Conservation (phyloP, 2,329 filamentous ascomycete genomes). For the Arthrobotrys pseudoclavata region DNA sequence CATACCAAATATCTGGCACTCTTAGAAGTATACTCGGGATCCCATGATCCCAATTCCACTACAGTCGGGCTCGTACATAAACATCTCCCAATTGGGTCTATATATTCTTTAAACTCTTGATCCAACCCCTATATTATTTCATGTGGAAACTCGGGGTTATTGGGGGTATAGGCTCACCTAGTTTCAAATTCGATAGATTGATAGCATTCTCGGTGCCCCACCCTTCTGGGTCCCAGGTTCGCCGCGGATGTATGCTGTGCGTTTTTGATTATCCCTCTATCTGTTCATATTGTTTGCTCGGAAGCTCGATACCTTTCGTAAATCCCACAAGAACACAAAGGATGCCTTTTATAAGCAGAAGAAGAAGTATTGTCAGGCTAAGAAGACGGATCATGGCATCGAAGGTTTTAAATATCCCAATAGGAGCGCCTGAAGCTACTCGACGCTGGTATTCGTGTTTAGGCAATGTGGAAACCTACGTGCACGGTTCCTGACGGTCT, state of each 20-base stretch:
- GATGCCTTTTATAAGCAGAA: background rate
- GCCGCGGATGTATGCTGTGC: background rate
- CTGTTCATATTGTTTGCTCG: background rate
- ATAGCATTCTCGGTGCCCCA: background rate
- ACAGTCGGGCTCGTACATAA: constrained; percentile 4
- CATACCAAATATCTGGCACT: background rate
- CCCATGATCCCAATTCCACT: background rate
- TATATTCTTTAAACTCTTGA: background rate
- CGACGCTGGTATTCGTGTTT: too few relatives aligned
- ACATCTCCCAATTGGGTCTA: constrained; percentile 1
- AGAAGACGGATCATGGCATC: background rate
- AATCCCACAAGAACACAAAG: background rate
- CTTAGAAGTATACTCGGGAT: background rate
- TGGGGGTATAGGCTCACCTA: background rate
- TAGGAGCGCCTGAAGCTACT: background rate
- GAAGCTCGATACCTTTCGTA: constrained; percentile 2
- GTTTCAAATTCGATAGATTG: constrained; percentile 1
- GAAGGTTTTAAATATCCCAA: background rate
- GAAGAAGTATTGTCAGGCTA: background rate
- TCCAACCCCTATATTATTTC: background rate
- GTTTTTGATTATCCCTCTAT: background rate
- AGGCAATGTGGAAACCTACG: too few relatives aligned
- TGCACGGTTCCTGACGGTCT: background rate
- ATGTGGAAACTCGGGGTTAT: background rate
- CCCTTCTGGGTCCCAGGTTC: background rate